Conservation (phyloP, 2,329 filamentous ascomycete species). For the Coniochaeta sp. region DNA sequence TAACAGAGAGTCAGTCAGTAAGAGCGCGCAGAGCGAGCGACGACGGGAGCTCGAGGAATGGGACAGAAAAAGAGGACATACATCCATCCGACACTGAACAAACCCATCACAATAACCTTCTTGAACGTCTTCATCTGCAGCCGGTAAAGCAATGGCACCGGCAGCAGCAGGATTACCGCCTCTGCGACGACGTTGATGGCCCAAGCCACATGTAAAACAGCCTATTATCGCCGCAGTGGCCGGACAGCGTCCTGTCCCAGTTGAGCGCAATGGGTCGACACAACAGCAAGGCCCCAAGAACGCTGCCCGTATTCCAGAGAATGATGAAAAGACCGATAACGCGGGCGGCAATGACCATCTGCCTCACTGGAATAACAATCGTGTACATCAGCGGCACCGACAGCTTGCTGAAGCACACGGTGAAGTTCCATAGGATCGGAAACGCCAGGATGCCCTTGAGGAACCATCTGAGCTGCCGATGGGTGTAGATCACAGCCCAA, state of each 20-base stretch:
- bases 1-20: background rate
- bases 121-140: slow-evolving; percentile 20
- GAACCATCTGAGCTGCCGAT: too few species aligned
- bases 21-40: background rate
- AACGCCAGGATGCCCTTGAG: slow-evolving; percentile 4
- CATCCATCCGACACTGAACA: slow-evolving; percentile 22
- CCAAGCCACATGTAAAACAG: slow-evolving; percentile 19
- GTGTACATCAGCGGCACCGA: background rate
- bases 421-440: slow-evolving; percentile 3
- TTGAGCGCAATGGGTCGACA: slow-evolving; percentile 25
- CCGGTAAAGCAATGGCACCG: slow-evolving; percentile 20
- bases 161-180: slow-evolving; percentile 19
- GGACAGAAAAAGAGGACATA: slow-evolving; percentile 10
- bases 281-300: slow-evolving; percentile 22
- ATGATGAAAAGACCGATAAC: slow-evolving; percentile 7
- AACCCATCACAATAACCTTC: slow-evolving; percentile 19
- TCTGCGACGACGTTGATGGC: slow-evolving; percentile 22
- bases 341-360: background rate
- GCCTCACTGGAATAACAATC: background rate
- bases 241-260: slow-evolving; percentile 22
- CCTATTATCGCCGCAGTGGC: slow-evolving; percentile 21
- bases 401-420: background rate
- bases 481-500: too few species aligned
- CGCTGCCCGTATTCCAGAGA: slow-evolving; percentile 16
- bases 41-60: background rate